Evolutionary conservation across 225 moss, liverwort and hornwort species (phyloP), one percentile per base, ranked within the genome.

Genomic region (Pseudisothecium myosuroides): DNA sequence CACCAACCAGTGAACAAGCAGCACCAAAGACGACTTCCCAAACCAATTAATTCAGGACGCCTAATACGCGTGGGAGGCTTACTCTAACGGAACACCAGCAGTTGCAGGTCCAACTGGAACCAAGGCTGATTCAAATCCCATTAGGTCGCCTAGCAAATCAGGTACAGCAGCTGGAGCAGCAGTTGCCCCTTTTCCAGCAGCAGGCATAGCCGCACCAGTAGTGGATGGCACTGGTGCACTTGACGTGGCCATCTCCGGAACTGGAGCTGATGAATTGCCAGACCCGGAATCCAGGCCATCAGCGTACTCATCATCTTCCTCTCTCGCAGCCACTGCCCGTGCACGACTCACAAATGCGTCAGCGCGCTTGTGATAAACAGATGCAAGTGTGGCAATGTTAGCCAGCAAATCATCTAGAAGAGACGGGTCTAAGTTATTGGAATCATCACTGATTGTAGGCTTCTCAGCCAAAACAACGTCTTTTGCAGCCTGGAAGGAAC

Each of bases 381-480:
- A 98, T 47, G 98, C 97, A 88, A 98, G 94, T 5, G 96, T 98
- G 26, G 98, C 97, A 84, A 98, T 98, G 64, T 96, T 98, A 41
- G 96, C 97, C 80, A 98, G 91, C 64, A 98, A 94, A 73, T 98
- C 98, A 86, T 98, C 98, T 49, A 98, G 94, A 82, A 98, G 95
- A 80, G 98, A 97, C 41, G 85, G 91, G 83, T 98, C 98, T 59
- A 98, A 87, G 83, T 94, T 98, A 61, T 97, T 98, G 63, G 98
- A 96, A 91, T 98, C 98, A 49, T 98, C 97, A 89, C 93, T 97
- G 52, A 98, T 97, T n/a, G 98, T 98, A 16, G 98, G 98, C 83
- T 98, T 98, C 93, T 98, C 98, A 49, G 98, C 96, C 92, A 98
- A 93, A 64, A 98, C 98, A 88, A 98, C 98, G 91, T 98, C 98